Conservation (phyloP, 768 basidiomycete species). For the Trametes cubensis region DNA sequence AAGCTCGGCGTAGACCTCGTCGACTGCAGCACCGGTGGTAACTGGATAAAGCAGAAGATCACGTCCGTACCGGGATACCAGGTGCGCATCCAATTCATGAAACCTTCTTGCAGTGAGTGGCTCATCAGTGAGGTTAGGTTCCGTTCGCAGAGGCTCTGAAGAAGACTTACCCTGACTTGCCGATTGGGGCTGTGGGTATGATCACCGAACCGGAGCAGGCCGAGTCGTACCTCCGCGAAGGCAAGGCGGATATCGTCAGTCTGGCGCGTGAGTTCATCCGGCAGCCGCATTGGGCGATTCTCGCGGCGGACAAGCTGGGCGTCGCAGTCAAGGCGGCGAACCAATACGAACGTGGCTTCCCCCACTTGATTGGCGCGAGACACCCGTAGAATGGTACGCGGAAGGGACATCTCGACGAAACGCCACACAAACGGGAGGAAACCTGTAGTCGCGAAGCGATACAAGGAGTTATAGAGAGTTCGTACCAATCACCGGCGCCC, state of each 20-base stretch:
- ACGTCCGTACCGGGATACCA: conserved; percentile 60
- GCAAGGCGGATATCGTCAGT: conserved; percentile 69
- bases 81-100: conserved; percentile 35
- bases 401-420: no score
- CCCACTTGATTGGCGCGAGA: conserved; percentile 37
- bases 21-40: conserved; percentile 67
- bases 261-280: conserved; percentile 69
- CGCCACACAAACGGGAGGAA: no score
- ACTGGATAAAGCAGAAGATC: conserved; percentile 64
- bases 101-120: neutral
- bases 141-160: conserved; percentile 71
- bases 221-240: conserved; percentile 60
- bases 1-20: conserved; percentile 75
- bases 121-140: conserved; percentile 43
- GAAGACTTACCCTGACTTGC: conserved; percentile 55
- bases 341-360: conserved; percentile 70
- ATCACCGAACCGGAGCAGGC: conserved; percentile 66
- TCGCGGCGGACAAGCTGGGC: conserved; percentile 64
- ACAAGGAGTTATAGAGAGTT: no score
- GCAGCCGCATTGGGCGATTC: conserved; percentile 66
- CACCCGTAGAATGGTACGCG: neutral
- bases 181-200: conserved; percentile 68
- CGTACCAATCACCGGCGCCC: no score
- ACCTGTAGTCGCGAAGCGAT: no score
- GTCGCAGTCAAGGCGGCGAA: conserved; percentile 68